These are phyloP conservation scores for Phytophthora brassicae DNA, from an alignment of 352 stramenopile genomes.

Conservation along the genomic window DNA sequence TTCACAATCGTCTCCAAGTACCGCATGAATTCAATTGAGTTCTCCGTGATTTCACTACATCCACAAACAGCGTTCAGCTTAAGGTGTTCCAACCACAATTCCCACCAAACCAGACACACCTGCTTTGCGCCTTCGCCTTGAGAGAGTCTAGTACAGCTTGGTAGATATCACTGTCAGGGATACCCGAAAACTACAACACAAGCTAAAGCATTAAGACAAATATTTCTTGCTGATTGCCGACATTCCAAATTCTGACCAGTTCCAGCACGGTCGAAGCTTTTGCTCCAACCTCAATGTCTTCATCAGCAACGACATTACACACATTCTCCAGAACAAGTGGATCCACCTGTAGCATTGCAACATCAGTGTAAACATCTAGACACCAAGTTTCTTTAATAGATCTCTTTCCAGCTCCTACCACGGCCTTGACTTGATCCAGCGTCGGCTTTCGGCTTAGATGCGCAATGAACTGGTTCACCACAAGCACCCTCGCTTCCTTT, in stretches of 20 bases:
- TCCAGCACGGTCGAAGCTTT: conserved; percentile 64
- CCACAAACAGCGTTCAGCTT: conserved; percentile 11
- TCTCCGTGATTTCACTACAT: conserved; percentile 43
- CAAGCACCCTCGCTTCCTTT: conserved; percentile 57
- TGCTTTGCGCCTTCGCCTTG: conserved; percentile 44
- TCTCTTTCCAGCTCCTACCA: conserved; percentile 38
- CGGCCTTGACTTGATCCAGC: conserved; percentile 44
- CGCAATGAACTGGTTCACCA: conserved; percentile 69
- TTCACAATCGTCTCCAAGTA: conserved; percentile 74
- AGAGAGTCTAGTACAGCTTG: conserved; percentile 54
- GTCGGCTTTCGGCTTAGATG: conserved; percentile 60
- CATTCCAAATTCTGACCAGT: conserved; percentile 36
- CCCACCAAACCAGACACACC: conserved; percentile 25
- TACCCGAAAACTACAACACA: conserved; percentile 42
- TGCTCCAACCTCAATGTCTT: conserved; percentile 69
- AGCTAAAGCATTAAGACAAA: neutral
- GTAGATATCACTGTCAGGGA: conserved; percentile 45
- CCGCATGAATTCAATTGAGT: conserved; percentile 76
- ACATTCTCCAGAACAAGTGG: conserved; percentile 53
- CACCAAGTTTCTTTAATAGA: no score
- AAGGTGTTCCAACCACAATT: neutral
- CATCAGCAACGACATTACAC: conserved; percentile 60
- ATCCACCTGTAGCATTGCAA: conserved; percentile 42
- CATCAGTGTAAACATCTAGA: neutral
- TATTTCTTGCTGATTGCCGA: neutral